Evolutionary conservation across 2,329 filamentous ascomycete genomes (phyloP).

Genomic region (Trichoderma afroharzianum): DNA sequence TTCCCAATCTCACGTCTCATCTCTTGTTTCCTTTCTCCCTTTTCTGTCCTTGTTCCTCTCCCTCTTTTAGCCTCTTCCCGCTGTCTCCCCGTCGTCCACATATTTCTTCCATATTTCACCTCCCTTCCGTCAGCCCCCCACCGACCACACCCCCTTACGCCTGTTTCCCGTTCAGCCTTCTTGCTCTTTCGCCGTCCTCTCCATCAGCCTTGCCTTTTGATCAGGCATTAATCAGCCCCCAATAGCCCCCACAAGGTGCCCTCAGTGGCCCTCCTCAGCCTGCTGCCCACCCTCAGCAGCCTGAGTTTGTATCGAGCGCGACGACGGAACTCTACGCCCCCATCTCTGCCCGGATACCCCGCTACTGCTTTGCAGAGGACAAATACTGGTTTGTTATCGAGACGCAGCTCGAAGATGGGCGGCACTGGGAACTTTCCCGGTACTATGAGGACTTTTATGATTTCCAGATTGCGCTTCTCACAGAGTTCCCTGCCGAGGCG

Average conservation of each 20-base stretch:
- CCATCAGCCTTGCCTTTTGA: not conserved
- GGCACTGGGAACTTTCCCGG: conserved; percentile 87
- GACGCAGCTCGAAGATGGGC: conserved; percentile 81
- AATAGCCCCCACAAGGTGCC: not conserved
- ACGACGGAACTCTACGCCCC: conserved; percentile 66
- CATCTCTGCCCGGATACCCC: conserved; percentile 77
- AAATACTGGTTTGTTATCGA: conserved; percentile 95
- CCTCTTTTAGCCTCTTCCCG: not conserved
- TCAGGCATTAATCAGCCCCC: not conserved
- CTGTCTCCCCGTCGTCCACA: not conserved
- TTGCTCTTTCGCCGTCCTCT: not conserved
- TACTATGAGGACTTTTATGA: conserved; percentile 99
- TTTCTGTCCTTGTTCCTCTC: not conserved
- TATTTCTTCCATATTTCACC: not conserved
- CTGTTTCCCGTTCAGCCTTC: not conserved
- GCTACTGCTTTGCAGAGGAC: conserved; percentile 93
- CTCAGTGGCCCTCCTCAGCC: conserved; percentile 26
- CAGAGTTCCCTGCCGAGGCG: conserved; percentile 87
- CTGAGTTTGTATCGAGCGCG: conserved; percentile 37
- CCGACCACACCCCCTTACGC: not conserved
- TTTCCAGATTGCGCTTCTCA: conserved; percentile 92
- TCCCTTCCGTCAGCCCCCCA: not conserved
- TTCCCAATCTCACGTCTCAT: not conserved
- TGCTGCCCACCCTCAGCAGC: conserved; percentile 38
- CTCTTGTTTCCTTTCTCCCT: not conserved